These are phyloP conservation scores for Sporothrix schenckii DNA, from an alignment of 2,329 filamentous ascomycete genomes.

Conservation along the genomic window DNA sequence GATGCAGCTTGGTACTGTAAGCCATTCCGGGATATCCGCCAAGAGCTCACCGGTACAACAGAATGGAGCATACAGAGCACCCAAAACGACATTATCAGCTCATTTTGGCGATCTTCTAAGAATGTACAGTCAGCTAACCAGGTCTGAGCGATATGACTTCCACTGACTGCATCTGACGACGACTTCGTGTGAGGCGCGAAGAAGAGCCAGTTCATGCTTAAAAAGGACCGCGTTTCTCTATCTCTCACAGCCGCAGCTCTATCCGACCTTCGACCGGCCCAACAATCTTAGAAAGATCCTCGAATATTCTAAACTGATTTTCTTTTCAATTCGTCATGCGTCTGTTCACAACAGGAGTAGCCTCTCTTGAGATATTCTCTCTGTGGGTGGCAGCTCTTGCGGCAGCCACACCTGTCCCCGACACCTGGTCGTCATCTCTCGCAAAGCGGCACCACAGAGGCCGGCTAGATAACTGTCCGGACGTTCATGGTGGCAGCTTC, in stretches of 20 bases:
- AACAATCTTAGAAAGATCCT: too few relatives aligned
- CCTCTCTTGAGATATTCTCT: background rate
- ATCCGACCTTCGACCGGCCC: background rate
- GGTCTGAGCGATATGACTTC: background rate
- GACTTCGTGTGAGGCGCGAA: background rate
- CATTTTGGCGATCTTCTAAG: background rate
- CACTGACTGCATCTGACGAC: background rate
- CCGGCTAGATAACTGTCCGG: conserved; percentile 32
- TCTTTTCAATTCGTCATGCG: background rate
- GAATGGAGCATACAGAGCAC: background rate
- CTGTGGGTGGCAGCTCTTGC: background rate
- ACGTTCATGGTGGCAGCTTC: conserved; percentile 38
- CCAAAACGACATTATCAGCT: background rate
- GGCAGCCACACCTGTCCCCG: background rate
- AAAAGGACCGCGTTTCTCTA: background rate
- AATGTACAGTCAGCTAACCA: background rate
- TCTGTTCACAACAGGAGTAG: background rate
- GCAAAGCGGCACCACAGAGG: conserved; percentile 16
- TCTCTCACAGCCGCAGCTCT: background rate
- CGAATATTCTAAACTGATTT: background rate
- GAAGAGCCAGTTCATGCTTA: background rate
- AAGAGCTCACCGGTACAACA: background rate
- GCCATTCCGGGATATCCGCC: background rate
- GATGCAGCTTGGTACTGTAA: background rate
- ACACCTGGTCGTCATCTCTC: background rate